Evolutionary conservation across 345 rosid genomes (phyloP), one percentile per base, ranked within the genome.

Genomic region (Anastatica hierochuntica): DNA sequence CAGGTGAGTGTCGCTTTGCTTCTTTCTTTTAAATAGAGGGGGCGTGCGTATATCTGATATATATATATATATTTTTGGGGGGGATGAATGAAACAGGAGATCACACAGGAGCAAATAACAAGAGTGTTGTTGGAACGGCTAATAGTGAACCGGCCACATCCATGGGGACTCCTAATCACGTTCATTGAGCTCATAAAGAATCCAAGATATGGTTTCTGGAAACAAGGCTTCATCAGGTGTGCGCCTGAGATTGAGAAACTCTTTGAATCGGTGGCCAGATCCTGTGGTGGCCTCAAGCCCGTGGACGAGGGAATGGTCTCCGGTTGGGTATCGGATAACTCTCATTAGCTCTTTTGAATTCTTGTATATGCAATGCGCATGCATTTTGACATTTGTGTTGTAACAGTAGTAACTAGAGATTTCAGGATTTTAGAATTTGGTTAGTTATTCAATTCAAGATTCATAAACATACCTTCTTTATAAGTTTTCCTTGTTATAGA

Each of bases 161-260:
- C 99, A 0, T 94, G 99, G 99, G 99, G 99, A 24, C 95, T 94
- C 37, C 88, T 94, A 48, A 94, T 94, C 49, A 84, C 99, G 10
- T 94, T 94, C 78, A 94, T 94, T 7, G 97, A 94, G 77, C 92
- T 94, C 46, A 94, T 94, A 66, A 94, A 87, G 90, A 87, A 87
- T 65, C 96, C 94, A 29, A 74, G 87, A 58, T 87, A 87, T 64
- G 78, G 77, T 58, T 87, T 87, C 65, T 87, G 96, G 96, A 79
- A 75, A 50, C 79, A 80, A 44, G 77, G 75, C 10, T 87, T 84
- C 73, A 87, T 75, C 38, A 74, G 87, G 66, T 87, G 94, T 49
- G 96, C 87, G 0, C 96, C 96, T 3, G 94, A 87, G 87, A 87
- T 87, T 19, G 96, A 87, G 66, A 87, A 79, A 47, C 87, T 87